These are phyloP conservation scores for Hypoxylon sp. DNA, from an alignment of 2,329 filamentous ascomycete species.

Conservation along the genomic window DNA sequence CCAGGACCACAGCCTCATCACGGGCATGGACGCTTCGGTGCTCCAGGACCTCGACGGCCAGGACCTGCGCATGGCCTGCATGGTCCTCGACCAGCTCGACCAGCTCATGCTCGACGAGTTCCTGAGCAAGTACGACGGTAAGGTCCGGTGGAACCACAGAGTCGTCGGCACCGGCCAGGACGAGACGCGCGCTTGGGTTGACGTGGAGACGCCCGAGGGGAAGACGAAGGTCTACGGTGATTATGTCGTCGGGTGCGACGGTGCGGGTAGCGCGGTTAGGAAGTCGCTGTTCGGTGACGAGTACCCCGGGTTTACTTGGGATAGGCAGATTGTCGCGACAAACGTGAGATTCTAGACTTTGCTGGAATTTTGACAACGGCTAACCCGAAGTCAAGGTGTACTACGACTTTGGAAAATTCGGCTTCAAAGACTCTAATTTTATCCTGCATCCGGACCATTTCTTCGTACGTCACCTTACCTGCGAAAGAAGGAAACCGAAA, in stretches of 20 bases:
- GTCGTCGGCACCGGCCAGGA: constrained; percentile 62
- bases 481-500: background rate
- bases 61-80: constrained; percentile 56
- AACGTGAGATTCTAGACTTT: constrained; percentile 59
- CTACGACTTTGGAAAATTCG: constrained; percentile 68
- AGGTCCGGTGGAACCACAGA: constrained; percentile 59
- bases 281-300: constrained; percentile 64
- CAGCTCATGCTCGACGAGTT: constrained; percentile 58
- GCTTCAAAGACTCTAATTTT: constrained; percentile 68
- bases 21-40: constrained; percentile 52
- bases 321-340: constrained; percentile 70
- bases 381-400: constrained; percentile 61
- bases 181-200: constrained; percentile 57
- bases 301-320: constrained; percentile 70
- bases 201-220: constrained; percentile 55
- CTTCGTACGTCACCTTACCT: constrained; percentile 50
- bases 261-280: constrained; percentile 62
- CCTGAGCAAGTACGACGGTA: constrained; percentile 50
- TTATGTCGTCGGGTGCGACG: constrained; percentile 69
- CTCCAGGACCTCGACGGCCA: constrained; percentile 54
- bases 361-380: constrained; percentile 9
- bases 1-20: constrained; percentile 52
- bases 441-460: constrained; percentile 71
- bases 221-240: constrained; percentile 58
- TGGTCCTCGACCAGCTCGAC: constrained; percentile 58